phyloP scores from a whole-genome alignment of 2,329 filamentous ascomycete genomes.

The Neonectria punicea region DNA sequence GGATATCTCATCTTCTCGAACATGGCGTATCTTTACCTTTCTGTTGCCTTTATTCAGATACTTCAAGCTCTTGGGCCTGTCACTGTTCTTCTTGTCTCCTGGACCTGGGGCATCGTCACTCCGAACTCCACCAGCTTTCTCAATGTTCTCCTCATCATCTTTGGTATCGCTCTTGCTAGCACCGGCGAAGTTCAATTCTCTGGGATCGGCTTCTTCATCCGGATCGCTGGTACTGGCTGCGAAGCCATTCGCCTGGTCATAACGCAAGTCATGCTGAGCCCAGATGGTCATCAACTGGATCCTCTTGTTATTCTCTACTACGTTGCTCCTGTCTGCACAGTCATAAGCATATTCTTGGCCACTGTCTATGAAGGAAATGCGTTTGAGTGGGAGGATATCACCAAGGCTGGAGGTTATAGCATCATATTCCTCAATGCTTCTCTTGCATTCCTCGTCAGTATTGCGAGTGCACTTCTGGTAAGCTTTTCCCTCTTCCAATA shows the following conservation, averaged over 20 bases:
- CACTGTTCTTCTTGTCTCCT: constrained; percentile 71
- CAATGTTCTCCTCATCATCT: constrained; percentile 61
- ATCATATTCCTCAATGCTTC: constrained; percentile 76
- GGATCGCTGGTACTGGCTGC: constrained; percentile 79
- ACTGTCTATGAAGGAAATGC: constrained; percentile 64
- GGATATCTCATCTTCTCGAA: constrained; percentile 72
- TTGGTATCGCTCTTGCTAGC: constrained; percentile 61
- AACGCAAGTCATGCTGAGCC: constrained; percentile 82
- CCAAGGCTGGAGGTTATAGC: constrained; percentile 67
- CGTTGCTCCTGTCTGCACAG: constrained; percentile 83
- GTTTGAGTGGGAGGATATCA: constrained; percentile 73
- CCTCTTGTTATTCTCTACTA: constrained; percentile 88
- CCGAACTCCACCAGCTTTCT: constrained; percentile 54
- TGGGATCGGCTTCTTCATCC: constrained; percentile 71
- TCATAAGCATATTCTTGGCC: constrained; percentile 76
- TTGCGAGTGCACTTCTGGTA: constrained; percentile 84
- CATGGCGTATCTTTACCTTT: constrained; percentile 72
- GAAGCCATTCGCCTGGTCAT: constrained; percentile 83
- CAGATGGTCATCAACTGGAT: constrained; percentile 83
- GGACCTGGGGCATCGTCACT: constrained; percentile 62
- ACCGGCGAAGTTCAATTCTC: constrained; percentile 74
- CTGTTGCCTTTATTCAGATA: constrained; percentile 75
- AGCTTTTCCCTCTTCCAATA: constrained; percentile 44
- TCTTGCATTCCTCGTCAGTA: constrained; percentile 81
- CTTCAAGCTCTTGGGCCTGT: constrained; percentile 74